A percentile compares a stretch with the other conserved stretches of the same genome.
These are phyloP conservation scores for Aethionema arabicum DNA, from an alignment of 345 rosid genomes.

Conservation along the genomic window DNA sequence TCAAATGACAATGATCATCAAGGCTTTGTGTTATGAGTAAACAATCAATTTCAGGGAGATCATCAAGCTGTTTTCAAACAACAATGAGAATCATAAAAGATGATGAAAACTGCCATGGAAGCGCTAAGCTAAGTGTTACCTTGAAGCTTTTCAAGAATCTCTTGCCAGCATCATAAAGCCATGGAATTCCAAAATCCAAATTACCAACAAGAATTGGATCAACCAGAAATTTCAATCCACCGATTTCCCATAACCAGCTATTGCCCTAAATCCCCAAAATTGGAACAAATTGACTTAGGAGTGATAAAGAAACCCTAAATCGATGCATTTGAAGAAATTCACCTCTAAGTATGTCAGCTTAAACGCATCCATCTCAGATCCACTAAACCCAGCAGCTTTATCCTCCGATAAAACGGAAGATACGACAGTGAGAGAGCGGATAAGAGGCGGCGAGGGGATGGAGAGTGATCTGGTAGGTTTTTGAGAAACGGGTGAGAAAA, in stretches of 20 bases:
- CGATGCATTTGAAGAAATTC: slow-evolving; percentile 6
- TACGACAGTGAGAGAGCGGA: slow-evolving; percentile 37
- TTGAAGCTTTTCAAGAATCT: slow-evolving; percentile 61
- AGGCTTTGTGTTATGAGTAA: slow-evolving; percentile 92
- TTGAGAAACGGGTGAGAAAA: slow-evolving; percentile 31
- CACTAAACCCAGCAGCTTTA: slow-evolving; percentile 49
- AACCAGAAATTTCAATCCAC: slow-evolving; percentile 66
- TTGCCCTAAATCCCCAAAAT: slow-evolving; percentile 54
- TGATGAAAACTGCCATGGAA: slow-evolving; percentile 4
- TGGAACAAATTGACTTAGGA: slow-evolving; percentile 1
- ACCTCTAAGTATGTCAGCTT: slow-evolving; percentile 90
- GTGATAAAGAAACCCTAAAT: neutral
- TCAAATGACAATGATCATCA: slow-evolving; percentile 92
- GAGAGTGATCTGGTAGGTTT: slow-evolving; percentile 23
- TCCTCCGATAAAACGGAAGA: slow-evolving; percentile 68
- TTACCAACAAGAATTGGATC: slow-evolving; percentile 87
- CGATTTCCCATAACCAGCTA: slow-evolving; percentile 88
- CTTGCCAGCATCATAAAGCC: slow-evolving; percentile 90
- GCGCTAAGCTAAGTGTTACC: slow-evolving; percentile 43
- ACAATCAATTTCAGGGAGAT: slow-evolving; percentile 75
- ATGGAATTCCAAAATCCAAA: slow-evolving; percentile 93
- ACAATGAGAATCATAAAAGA: slow-evolving; percentile 1
- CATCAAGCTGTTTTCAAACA: slow-evolving; percentile 61
- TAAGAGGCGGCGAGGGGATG: slow-evolving; percentile 29
- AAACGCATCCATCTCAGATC: slow-evolving; percentile 50